These are phyloP conservation scores for Leccinum ochraceum DNA, from an alignment of 768 basidiomycete genomes.

Conservation along the genomic window DNA sequence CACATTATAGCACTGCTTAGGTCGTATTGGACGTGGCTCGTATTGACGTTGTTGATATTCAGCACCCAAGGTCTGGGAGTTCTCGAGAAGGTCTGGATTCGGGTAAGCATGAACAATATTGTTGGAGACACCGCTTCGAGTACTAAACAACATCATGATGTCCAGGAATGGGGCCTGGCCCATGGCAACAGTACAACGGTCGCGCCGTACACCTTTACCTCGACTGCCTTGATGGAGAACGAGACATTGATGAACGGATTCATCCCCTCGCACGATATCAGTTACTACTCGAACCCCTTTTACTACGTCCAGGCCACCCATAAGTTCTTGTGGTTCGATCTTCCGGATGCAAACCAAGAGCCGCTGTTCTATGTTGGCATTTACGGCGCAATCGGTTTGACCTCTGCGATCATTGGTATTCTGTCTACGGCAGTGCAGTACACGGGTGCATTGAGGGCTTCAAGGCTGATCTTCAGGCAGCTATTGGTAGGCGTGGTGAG, in stretches of 20 bases:
- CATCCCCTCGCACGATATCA: conserved; percentile 20
- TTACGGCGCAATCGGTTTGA: conserved; percentile 62
- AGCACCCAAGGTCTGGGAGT: conserved; percentile 29
- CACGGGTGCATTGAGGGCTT: conserved; percentile 47
- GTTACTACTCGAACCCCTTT: conserved; percentile 18
- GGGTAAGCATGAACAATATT: conserved; percentile 13
- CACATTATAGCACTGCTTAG: conserved; percentile 8
- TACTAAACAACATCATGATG: not conserved
- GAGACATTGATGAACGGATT: conserved; percentile 30
- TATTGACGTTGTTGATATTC: conserved; percentile 23
- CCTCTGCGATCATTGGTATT: conserved; percentile 48
- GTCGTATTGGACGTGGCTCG: conserved; percentile 35
- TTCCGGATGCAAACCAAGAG: conserved; percentile 54
- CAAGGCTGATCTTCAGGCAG: conserved; percentile 42
- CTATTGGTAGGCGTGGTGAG: conserved; percentile 70
- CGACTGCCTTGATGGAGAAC: conserved; percentile 28
- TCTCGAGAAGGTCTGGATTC: conserved; percentile 34
- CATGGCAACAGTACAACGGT: conserved; percentile 15
- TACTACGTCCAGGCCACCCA: conserved; percentile 18
- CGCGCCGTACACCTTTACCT: conserved; percentile 20
- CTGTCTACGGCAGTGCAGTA: conserved; percentile 54
- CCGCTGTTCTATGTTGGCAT: conserved; percentile 74
- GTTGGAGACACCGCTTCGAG: not conserved
- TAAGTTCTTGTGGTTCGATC: conserved; percentile 17
- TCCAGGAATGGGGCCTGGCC: conserved; percentile 33